Base-by-base conservation (phyloP, 768 basidiomycete genomes). In the Kwoniella shandongensis region DNA sequence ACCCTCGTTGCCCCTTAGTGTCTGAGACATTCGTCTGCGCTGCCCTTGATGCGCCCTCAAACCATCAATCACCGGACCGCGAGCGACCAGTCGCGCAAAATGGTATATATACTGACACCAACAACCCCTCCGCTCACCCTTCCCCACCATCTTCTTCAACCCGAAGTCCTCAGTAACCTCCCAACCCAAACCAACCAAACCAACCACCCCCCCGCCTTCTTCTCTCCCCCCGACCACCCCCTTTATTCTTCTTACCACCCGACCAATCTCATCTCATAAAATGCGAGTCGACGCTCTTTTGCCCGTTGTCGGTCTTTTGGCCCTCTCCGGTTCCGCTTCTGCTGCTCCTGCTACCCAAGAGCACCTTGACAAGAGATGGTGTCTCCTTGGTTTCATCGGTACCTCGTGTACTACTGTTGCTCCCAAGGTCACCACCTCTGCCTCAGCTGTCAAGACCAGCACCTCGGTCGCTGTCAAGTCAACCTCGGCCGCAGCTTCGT, bases 201-300 rank as follows among this genome's bases (percentile, higher is more conserved):
- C 20, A 20, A n/a, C 30, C 17, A 35, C 41, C 42, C 20, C 22
- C 42, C 44, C 57, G 57, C 32, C 58, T 22, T 45, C 39, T 38
- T 40, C 58, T 59, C 58, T 39, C 44, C 42, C 35, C 40, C 58
- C 42, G 51, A 29, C 58, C 51, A 39, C 58, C 51, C 27, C 57
- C 30, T 39, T 46, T 46, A 46, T 44, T 30, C 50, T 44, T 50
- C 39, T 27, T 51, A 6, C 4, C 12, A 35, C 35, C 51, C 57
- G 57, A 59, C 57, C 45, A 59, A 59, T 59, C 57, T 23, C 54
- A 30, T 49, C 51, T 32, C 23, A 20, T 26, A 58, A 40, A 59
- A 57, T 57, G 55, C 55, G 55, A 57, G 55, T 57, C 30, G 57
- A 59, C 52, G 51, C 60, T 42, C 41, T 61, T 20, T 35, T 61